Evolutionary conservation across 2,329 filamentous ascomycete genomes (phyloP).

Genomic region (Colletotrichum somersetense): DNA sequence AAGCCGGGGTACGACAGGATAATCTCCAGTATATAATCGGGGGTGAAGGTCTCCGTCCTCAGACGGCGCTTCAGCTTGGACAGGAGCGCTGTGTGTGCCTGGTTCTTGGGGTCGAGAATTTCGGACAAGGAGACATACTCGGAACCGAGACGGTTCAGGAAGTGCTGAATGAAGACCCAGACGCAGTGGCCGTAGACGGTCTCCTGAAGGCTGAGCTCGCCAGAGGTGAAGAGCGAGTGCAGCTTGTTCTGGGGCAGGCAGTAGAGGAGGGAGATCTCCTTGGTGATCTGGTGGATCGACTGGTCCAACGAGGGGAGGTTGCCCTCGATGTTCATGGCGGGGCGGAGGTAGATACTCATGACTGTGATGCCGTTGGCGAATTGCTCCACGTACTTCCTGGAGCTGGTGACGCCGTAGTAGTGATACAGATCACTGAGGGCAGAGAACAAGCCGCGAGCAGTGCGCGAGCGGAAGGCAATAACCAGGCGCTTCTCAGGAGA

Average conservation of each 20-base stretch:
- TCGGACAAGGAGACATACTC: conserved; percentile 91
- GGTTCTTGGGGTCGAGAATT: conserved; percentile 82
- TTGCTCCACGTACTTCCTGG: conserved; percentile 97
- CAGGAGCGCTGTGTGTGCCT: conserved; percentile 41
- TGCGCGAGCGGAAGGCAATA: conserved; percentile 93
- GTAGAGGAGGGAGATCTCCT: conserved; percentile 96
- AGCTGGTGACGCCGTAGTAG: conserved; percentile 97
- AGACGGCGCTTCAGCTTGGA: conserved; percentile 92
- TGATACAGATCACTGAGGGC: conserved; percentile 96
- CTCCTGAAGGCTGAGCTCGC: conserved; percentile 91
- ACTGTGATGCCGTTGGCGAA: conserved; percentile 99
- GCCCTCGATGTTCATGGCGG: conserved; percentile 69
- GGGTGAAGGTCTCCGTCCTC: conserved; percentile 96
- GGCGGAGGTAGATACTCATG: conserved; percentile 94
- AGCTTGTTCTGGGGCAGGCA: conserved; percentile 98
- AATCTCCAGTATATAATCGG: conserved; percentile 98
- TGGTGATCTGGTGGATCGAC: conserved; percentile 98
- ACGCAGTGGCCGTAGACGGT: conserved; percentile 97
- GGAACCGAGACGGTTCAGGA: conserved; percentile 92
- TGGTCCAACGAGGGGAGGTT: conserved; percentile 86
- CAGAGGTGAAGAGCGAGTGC: conserved; percentile 87
- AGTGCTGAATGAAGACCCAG: conserved; percentile 98
- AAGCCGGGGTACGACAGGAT: conserved; percentile 91
- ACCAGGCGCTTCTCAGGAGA: conserved; percentile 94
- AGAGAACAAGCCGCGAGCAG: conserved; percentile 93